These are phyloP conservation scores for Musa troglodytarum DNA, from an alignment of 176 grass and related monocot genomes.

Conservation along the genomic window DNA sequence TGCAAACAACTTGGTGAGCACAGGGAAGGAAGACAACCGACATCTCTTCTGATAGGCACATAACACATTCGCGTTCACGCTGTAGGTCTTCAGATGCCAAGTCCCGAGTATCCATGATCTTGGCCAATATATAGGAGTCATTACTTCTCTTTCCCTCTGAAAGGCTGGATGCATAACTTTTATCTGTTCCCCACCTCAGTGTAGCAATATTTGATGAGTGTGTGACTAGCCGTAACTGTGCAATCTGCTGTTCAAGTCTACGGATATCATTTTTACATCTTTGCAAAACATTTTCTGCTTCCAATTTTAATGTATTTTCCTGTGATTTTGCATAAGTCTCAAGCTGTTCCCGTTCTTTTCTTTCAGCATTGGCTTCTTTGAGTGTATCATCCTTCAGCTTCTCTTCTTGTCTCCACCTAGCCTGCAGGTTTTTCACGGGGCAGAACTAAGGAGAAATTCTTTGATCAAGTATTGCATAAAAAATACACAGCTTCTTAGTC, in stretches of 20 bases:
- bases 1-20: constrained; percentile 41
- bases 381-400: constrained; percentile 28
- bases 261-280: constrained; percentile 30
- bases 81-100: constrained; percentile 21
- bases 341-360: constrained; percentile 25
- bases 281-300: constrained; percentile 32
- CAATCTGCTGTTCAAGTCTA: constrained; percentile 26
- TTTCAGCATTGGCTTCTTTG: constrained; percentile 23
- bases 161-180: constrained; percentile 5
- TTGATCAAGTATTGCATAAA: neutral
- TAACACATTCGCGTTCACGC: constrained; percentile 38
- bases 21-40: constrained; percentile 55
- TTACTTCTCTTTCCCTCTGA: constrained; percentile 15
- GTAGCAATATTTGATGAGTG: constrained; percentile 5
- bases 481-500: neutral
- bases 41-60: constrained; percentile 46
- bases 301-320: constrained; percentile 27
- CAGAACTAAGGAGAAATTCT: neutral
- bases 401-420: constrained; percentile 25
- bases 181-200: constrained; percentile 1
- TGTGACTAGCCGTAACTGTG: neutral
- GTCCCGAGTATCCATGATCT: constrained; percentile 17
- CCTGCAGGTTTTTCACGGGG: constrained; percentile 17
- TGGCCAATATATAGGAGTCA: constrained; percentile 3
- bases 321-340: constrained; percentile 28